Conservation (phyloP, 2,329 filamentous ascomycete species). For the Chaetothyriales sp. region DNA sequence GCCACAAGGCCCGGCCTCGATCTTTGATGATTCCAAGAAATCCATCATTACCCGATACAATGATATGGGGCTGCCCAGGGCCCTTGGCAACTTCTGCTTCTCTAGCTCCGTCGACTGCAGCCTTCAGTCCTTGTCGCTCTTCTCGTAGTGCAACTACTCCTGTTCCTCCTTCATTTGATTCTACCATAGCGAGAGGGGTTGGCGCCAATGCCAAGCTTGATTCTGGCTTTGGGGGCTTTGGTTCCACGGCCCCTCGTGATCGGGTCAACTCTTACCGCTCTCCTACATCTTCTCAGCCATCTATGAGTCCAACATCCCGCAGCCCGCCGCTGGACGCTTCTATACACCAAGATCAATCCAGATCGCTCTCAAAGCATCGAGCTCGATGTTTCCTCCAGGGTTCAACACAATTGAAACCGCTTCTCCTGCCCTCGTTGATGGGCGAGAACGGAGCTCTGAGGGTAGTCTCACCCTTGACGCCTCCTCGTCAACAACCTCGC, state of each 20-base stretch:
- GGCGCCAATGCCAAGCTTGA: no score
- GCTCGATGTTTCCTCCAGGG: conserved; percentile 26
- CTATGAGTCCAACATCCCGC: background rate
- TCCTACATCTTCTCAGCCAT: background rate
- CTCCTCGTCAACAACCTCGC: conserved; percentile 5
- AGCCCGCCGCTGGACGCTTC: background rate
- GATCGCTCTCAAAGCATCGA: conserved; percentile 17
- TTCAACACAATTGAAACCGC: conserved; percentile 24
- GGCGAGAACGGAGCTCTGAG: conserved; percentile 12
- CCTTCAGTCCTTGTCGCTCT: background rate
- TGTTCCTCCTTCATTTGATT: background rate
- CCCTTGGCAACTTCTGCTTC: conserved; percentile 3
- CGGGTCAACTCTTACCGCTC: background rate
- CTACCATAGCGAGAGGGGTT: background rate
- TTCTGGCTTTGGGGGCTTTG: background rate
- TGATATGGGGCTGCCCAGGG: background rate
- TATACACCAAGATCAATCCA: conserved; percentile 2
- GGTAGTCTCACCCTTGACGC: conserved; percentile 10
- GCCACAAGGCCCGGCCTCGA: conserved; percentile 18
- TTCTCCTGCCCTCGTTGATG: conserved; percentile 21
- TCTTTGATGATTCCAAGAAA: conserved; percentile 21
- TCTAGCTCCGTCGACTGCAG: conserved; percentile 2
- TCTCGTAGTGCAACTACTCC: background rate
- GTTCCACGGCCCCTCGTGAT: background rate
- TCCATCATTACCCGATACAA: conserved; percentile 18